Base-by-base conservation (phyloP, 108 stramenopile species). In the Skeletonema tropicum region DNA sequence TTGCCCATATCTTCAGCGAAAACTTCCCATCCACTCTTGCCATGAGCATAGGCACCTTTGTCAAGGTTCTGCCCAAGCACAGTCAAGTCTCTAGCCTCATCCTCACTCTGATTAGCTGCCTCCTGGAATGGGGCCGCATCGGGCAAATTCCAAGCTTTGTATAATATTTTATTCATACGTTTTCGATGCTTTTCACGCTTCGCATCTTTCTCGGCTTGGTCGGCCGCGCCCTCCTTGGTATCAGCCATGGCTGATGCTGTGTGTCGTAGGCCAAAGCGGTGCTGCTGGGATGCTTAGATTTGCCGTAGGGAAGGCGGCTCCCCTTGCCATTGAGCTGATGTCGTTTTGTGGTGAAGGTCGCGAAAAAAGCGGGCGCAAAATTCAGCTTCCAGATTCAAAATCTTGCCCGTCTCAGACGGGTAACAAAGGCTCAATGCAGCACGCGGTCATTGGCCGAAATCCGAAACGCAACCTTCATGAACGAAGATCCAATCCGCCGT, bases 1-100 rank as follows among this genome's bases (percentile, higher is more conserved):
- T 85, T 80, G 35, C 94, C 94, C 61, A 94, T 70, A 82, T 94
- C 94, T 60, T 62, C 78, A 36, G 90, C 90, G 83, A 92, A 94
- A 52, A 83, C 67, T 73, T 92, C 91, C 94, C 94, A 94, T 36
- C 90, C 91, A 70, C 83, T 85, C 17, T 85, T 67, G 14, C 93
- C 91, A 60, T 84, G 77, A 57, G 80, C 70, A 66, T 94, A 94
- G 3, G 39, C 71, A 13, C 83, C 85, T 49, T 81, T 75, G 69
- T 94, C 94, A 12, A 94, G 35, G 64, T 91, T 90, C 62, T 88
- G 76, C 57, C 94, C 94, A 10, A 94, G 60, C 12, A 74, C 57
- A 23, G 87, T 74, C 60, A 94, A 78, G 59, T 89, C 85, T 48
- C 71, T 63, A 57, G 59, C 55, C 30, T 74, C 48, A 29, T 64